Percentiles rank a stretch among this genome's conserved stretches.
phyloP scores from a whole-genome alignment of 768 basidiomycete genomes.

The Boletus huronensis region DNA sequence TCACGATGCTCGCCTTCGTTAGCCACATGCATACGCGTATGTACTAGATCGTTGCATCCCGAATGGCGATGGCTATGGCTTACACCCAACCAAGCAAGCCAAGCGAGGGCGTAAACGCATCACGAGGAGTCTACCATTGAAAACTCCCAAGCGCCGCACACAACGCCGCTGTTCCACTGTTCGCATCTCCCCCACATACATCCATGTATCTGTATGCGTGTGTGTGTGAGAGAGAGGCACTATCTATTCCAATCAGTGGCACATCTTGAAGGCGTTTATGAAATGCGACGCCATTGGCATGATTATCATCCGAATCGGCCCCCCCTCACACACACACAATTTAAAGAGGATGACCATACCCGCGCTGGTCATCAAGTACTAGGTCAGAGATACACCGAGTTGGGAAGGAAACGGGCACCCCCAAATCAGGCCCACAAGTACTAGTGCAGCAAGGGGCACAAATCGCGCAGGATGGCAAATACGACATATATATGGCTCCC shows the following conservation, averaged over 20 bases:
- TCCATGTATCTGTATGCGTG: not conserved
- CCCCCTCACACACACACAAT: no score
- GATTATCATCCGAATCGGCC: not conserved
- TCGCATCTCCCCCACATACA: not conserved
- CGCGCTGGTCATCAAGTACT: not conserved
- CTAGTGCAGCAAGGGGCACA: not conserved
- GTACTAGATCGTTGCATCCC: not conserved
- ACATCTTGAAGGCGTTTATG: not conserved
- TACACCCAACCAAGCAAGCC: not conserved
- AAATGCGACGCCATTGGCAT: not conserved
- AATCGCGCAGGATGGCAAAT: not conserved
- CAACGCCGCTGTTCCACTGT: not conserved
- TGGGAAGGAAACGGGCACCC: not conserved
- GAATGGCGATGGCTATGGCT: not conserved
- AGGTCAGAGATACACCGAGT: not conserved
- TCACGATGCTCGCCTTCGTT: no score
- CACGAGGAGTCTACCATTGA: not conserved
- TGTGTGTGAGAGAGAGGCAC: not conserved
- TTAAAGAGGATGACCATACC: not conserved
- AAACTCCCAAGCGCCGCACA: no score
- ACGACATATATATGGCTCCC: not conserved
- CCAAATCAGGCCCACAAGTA: not conserved
- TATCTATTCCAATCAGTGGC: constrained; percentile 14
- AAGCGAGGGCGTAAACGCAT: not conserved
- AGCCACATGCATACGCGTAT: not conserved